Evolutionary conservation across 2,329 filamentous ascomycete genomes (phyloP), one percentile per base, ranked within the genome.

Genomic region (Diaporthe batatas): DNA sequence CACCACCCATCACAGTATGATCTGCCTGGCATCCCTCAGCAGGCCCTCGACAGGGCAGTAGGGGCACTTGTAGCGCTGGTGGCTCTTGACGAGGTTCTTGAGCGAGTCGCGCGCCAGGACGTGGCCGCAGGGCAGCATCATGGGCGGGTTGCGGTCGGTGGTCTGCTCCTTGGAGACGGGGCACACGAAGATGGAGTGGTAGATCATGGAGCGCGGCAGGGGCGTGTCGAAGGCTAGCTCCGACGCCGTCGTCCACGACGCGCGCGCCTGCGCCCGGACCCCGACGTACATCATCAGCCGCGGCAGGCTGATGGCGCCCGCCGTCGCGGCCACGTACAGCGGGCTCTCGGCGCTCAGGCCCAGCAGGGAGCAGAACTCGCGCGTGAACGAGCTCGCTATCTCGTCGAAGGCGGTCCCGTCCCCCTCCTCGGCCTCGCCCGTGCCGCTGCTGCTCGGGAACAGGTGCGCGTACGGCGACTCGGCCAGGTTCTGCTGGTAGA

Each of bases 141-240:
- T 97, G 2, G 96, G 95, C 14, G 96, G 96, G 81, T 99, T 99
- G 32, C 88, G 84, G 79, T 97, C 95, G 0, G 96, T 99, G 0
- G 93, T 95, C 82, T 99, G 96, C 80, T 98, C 96, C 82, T 98
- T 98, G 78, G 93, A 95, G 6, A 99, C 96, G 0, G 96, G 96
- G 79, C 96, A 99, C 54, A 99, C 96, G 80, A 99, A 99, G 79
- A 99, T 98, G 71, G 93, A 93, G 82, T 99, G 96, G 85, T 97
- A 99, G 64, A 91, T 85, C 88, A 90, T 90, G 76, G 85, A 87
- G 65, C 82, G 79, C 0, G 90, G 89, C 2, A 91, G 83, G 2
- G 89, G 87, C 1, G 89, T 91, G 78, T 94, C 88, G 80, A 95
- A 96, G 0, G 96, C 94, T 23, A 99, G 86, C 82, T 99, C 96